Evolutionary conservation across 176 grass and related monocot genomes (phyloP).

Genomic region (Carex scoparia): DNA sequence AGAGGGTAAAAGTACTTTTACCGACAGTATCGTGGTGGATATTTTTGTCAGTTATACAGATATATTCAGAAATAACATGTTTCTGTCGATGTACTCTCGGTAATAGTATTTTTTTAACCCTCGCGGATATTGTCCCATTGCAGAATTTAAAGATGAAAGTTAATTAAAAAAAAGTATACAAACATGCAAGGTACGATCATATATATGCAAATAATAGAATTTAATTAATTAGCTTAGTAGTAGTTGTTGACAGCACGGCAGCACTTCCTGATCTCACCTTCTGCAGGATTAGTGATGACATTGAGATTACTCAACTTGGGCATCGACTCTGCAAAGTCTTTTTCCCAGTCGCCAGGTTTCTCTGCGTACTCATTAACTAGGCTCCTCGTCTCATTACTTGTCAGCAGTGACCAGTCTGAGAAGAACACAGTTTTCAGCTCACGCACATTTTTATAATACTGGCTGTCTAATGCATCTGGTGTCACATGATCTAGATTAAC

Average conservation of each 20-base stretch:
- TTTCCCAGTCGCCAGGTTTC: constrained; percentile 14
- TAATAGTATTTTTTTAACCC: too few relatives aligned
- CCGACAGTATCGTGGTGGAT: too few relatives aligned
- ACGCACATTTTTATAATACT: constrained; percentile 48
- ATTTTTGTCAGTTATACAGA: too few relatives aligned
- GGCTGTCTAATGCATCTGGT: constrained; percentile 24
- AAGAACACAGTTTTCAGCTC: constrained; percentile 25
- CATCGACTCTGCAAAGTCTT: constrained; percentile 31
- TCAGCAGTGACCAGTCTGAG: constrained; percentile 34
- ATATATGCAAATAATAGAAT: neutral
- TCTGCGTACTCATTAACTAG: constrained; percentile 22
- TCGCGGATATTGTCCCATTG: neutral
- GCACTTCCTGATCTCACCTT: constrained; percentile 38
- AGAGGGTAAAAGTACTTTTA: too few relatives aligned
- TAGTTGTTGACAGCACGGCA: constrained; percentile 33
- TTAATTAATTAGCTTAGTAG: neutral
- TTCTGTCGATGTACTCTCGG: too few relatives aligned
- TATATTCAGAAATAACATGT: too few relatives aligned
- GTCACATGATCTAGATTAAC: constrained; percentile 13
- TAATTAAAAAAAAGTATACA: neutral
- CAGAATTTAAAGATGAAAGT: neutral
- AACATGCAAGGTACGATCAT: too few relatives aligned
- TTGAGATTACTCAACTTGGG: constrained; percentile 35
- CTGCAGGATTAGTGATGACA: constrained; percentile 12
- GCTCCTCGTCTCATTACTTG: neutral